Base-by-base conservation (phyloP, 2,329 filamentous ascomycete genomes). In the Colletotrichum cereale region DNA sequence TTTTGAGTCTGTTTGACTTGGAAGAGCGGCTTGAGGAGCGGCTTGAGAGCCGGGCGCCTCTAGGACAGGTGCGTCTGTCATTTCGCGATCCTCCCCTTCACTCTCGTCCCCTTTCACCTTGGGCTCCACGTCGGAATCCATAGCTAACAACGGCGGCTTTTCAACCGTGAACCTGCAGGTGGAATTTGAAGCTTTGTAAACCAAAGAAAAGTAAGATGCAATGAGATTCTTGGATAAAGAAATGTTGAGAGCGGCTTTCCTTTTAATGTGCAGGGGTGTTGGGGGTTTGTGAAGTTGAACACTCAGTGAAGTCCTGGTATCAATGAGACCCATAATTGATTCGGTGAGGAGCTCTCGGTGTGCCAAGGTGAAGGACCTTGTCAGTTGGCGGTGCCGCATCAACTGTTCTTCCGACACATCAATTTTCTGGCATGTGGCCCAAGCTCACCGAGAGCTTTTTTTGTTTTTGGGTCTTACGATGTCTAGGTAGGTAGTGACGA, bases 391-490 rank as follows among this genome's bases (percentile, higher is more conserved):
- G 21, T 11, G 5, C 26, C 69, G 69, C 65, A 55, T 63, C 65
- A 68, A 72, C n/a, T 26, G 18, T 72, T 72, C 31, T 67, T 72
- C 69, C 69, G 69, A 26, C 38, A 4, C 2, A 21, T 21, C 10
- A 5, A 34, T 5, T 64, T 53, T 44, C 5, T 12, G 24, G 29
- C 0, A 36, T 21, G 6, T 50, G 67, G 67, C 21, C 67, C 62
- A 40, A 67, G 26, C 69, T 68, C 66, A 72, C 61, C 68, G 58
- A 58, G 69, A 62, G 61, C 63, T 52, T 52, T 47, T 34, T 47
- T 47, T 47, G n/a, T n/a, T 44, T 44, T 50, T 57, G 42, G 56
- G 67, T 70, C 70, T 73, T 67, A 56, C 72, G 65, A 71, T 62
- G 21, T n/a, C n/a, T n/a, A n/a, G n/a, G n/a, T n/a, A 11, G 31